Base-by-base conservation (phyloP, 371 early-diverging fungal genomes). In the Rhizopus arrhizus region DNA sequence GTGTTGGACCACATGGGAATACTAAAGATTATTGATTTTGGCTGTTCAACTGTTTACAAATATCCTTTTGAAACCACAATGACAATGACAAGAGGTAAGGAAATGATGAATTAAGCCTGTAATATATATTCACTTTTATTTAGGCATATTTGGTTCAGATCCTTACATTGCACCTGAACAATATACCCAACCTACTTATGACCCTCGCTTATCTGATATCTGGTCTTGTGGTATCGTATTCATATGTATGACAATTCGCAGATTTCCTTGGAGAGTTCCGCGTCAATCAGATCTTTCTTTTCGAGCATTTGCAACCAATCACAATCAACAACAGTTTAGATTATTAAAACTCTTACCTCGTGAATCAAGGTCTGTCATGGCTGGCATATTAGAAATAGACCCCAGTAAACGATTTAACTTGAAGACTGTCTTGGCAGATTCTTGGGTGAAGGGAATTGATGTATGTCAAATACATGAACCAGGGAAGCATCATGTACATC, bases 11-110 rank as follows among this genome's bases (percentile, higher is more conserved):
- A 81, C 50, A 62, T 67, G 2, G 86, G 89, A 11, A 79, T 84
- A n/a, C 68, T 95, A 56, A 95, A 95, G 69, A 87, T 95, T 42
- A 89, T 91, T 28, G 96, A 96, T 65, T 95, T 95, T 83, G 95
- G 96, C 13, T 89, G 87, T 38, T 88, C 94, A 10, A 85, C 85
- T 33, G 90, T 91, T n/a, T 91, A 81, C 63, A 77, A 84, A 59
- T 77, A 82, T 45, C 86, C 88, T 2, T 92, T 89, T 70, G 83
- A 82, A 58, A 64, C 69, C 48, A 74, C 64, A 49, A 61, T 80
- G 45, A 74, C 75, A 43, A 65, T 78, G 52, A 85, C 85, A 12
- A 81, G 78, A 76, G 84, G 85, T 70, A 80, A 55, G n/a, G 0
- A 12, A 22, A 10, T 5, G 5, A 47, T 0, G 12, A 48, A 33